A percentile compares a stretch with the other conserved stretches of the same genome.
Conservation (phyloP, 345 rosid species). For the Carallia brachiata region DNA sequence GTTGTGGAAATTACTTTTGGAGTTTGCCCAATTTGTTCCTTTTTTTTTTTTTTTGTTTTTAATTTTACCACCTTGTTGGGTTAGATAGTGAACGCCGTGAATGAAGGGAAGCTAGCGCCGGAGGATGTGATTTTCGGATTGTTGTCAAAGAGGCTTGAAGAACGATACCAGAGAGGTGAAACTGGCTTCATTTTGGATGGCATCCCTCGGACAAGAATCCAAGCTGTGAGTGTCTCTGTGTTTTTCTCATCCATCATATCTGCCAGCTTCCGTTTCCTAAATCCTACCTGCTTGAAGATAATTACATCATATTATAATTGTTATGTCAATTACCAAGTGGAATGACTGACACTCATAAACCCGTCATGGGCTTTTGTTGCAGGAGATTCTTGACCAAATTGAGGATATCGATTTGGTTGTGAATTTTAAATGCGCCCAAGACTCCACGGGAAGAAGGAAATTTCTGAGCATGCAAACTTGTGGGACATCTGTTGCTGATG, state of each 20-base stretch:
- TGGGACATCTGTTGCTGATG: conserved; percentile 36
- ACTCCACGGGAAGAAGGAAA: conserved; percentile 35
- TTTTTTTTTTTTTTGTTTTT: neutral
- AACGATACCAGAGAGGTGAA: conserved; percentile 75
- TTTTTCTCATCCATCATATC: neutral
- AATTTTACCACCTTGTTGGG: neutral
- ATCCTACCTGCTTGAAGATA: neutral
- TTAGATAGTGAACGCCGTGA: conserved; percentile 57
- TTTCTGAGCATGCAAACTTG: conserved; percentile 25
- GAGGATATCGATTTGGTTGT: conserved; percentile 83
- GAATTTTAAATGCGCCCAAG: conserved; percentile 62
- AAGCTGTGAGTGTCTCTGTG: conserved; percentile 41
- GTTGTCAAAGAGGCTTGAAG: conserved; percentile 79
- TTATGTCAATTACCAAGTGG: neutral
- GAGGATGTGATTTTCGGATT: conserved; percentile 71
- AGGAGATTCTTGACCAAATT: conserved; percentile 86
- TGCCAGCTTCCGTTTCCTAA: neutral
- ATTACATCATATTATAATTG: neutral
- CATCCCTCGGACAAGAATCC: conserved; percentile 72
- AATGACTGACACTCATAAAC: neutral
- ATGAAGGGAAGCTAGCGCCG: conserved; percentile 67
- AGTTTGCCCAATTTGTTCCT: no score
- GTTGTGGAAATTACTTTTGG: no score
- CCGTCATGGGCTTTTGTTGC: conserved; percentile 25
- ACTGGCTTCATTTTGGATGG: conserved; percentile 92